phyloP scores from a whole-genome alignment of 148 eudicot genomes.

The Beta vulgaris region DNA sequence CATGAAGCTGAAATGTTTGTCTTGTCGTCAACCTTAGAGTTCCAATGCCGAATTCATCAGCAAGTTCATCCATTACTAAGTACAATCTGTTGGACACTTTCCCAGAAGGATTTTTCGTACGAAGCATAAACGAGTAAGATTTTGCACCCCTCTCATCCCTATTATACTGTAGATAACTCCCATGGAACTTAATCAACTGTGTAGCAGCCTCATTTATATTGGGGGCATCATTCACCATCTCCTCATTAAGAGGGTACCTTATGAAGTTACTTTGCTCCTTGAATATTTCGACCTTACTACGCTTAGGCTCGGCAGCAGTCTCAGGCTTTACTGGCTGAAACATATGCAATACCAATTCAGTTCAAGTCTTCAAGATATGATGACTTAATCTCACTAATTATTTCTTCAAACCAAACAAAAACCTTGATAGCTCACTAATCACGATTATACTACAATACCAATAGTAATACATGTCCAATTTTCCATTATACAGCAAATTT shows the following conservation, averaged over 20 bases:
- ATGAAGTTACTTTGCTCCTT: conserved; percentile 95
- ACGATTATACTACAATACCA: background rate
- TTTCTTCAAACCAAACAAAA: background rate
- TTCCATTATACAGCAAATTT: background rate
- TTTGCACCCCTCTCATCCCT: conserved; percentile 75
- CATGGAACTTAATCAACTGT: conserved; percentile 95
- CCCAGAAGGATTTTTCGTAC: conserved; percentile 95
- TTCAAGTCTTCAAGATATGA: background rate
- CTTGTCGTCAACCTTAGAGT: conserved; percentile 94
- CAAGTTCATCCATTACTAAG: conserved; percentile 94
- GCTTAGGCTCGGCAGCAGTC: conserved; percentile 63
- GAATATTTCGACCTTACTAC: conserved; percentile 92
- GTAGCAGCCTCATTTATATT: conserved; percentile 84
- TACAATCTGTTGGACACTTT: conserved; percentile 84
- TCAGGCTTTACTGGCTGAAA: conserved; percentile 90
- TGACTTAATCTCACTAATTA: background rate
- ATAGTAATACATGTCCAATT: background rate
- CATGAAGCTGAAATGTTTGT: conserved; percentile 97
- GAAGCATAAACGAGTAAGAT: conserved; percentile 99
- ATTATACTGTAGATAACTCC: conserved; percentile 82
- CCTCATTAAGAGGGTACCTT: conserved; percentile 92
- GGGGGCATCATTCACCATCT: conserved; percentile 73
- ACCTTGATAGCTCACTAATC: too few species aligned
- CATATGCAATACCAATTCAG: conserved; percentile 8
- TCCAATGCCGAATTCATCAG: conserved; percentile 92